phyloP scores from a whole-genome alignment of 441 rosid species.

The Adansonia gregorii region DNA sequence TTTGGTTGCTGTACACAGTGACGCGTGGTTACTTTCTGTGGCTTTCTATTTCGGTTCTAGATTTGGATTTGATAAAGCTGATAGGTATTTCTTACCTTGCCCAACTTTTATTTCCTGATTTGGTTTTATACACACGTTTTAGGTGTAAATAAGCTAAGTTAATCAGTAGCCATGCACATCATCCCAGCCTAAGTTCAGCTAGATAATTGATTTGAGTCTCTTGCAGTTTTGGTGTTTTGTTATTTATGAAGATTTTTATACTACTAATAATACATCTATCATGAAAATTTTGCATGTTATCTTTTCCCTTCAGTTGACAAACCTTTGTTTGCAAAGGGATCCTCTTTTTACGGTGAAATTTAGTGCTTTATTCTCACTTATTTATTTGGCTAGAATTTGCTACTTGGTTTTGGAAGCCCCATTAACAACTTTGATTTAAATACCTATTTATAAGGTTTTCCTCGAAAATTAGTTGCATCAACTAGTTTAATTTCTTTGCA shows the following conservation, averaged over 20 bases:
- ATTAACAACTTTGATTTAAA: neutral
- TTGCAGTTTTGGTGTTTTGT: neutral
- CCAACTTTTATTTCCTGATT: neutral
- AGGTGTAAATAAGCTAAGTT: neutral
- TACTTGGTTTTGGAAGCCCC: neutral
- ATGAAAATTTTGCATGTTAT: neutral
- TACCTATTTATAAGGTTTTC: neutral
- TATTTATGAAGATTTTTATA: neutral
- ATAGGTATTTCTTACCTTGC: conserved; percentile 43
- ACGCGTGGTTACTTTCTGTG: conserved; percentile 65
- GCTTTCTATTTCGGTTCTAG: conserved; percentile 74
- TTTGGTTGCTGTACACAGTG: conserved; percentile 55
- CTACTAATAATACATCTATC: neutral
- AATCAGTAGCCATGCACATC: neutral
- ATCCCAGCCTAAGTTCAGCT: neutral
- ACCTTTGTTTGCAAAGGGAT: neutral
- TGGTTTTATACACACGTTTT: conserved; percentile 10
- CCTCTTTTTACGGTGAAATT: neutral
- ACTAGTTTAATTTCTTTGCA: neutral
- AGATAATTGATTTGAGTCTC: neutral
- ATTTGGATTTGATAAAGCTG: conserved; percentile 61
- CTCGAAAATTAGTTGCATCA: neutral
- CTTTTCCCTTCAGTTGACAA: neutral
- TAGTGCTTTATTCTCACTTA: neutral
- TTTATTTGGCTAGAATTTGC: neutral